Evolutionary conservation across 2,329 filamentous ascomycete genomes (phyloP), one percentile per base, ranked within the genome.

Genomic region (Stemphylium beticola): DNA sequence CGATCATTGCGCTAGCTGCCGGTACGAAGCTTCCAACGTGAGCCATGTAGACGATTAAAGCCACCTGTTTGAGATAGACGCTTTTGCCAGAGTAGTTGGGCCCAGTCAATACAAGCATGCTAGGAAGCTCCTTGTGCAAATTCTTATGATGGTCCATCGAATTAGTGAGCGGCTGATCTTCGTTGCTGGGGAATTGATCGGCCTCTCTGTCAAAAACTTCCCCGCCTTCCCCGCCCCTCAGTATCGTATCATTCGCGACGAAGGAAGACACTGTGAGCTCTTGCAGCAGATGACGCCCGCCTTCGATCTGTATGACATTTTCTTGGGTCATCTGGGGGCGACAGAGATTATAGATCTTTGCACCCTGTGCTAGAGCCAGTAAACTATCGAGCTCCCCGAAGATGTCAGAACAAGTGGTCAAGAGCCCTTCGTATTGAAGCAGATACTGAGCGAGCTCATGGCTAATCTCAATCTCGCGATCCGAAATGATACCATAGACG

Each of bases 41-140:
- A 0, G 95, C 91, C 74, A 99, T 83, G 70, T 95, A 97, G 12
- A 96, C 87, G 54, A 96, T 95, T 44, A 97, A 79, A 4, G 93
- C 95, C 29, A 91, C 85, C 73, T 99, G 93, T 74, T 96, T 99
- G 70, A 98, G 82, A 74, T 96, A 98, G 0, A 98, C 86, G 64
- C 92, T 98, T 75, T 99, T 99, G 0, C 95, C 95, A 0, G 95
- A 98, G 72, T 95, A 96, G 65, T 99, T 99, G 4, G 95, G 93
- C 0, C 95, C 95, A 0, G 95, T 98, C 66, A 99, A 76, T 5
- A 97, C 78, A 11, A 97, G 73, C 77, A 92, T 88, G 60, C 84
- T 91, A 11, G 90, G 86, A 2, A 70, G 71, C 4, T 74, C 61
- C 5, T 54, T 38, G 10, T 42, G 37, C 62, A 55, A 14, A 18